phyloP scores from a whole-genome alignment of 495 filamentous ascomycete genomes.

The Jackrogersella minutella region DNA sequence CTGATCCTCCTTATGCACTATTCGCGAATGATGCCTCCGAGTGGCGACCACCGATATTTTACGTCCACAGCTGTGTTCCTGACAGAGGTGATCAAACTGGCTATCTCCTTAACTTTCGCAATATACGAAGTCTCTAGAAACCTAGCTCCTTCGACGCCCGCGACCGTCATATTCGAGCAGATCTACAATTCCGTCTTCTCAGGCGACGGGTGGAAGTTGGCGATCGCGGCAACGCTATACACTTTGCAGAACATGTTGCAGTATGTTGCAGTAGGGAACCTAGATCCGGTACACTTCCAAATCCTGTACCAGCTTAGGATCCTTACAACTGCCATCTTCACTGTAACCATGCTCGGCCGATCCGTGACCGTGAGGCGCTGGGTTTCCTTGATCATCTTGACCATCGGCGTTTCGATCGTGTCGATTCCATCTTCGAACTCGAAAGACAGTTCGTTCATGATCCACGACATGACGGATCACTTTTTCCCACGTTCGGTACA shows the following conservation, averaged over 20 bases:
- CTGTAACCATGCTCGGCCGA: slow-evolving; percentile 75
- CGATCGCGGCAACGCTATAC: slow-evolving; percentile 87
- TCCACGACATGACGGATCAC: slow-evolving; percentile 65
- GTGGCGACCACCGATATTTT: slow-evolving; percentile 84
- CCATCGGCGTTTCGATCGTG: slow-evolving; percentile 85
- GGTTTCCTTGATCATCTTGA: slow-evolving; percentile 80
- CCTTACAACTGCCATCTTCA: slow-evolving; percentile 88
- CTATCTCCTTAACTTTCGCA: slow-evolving; percentile 83
- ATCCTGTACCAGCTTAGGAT: slow-evolving; percentile 94
- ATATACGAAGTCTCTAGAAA: slow-evolving; percentile 84
- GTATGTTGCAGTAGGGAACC: slow-evolving; percentile 89
- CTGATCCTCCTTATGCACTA: slow-evolving; percentile 90
- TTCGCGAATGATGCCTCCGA: slow-evolving; percentile 86
- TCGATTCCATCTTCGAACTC: slow-evolving; percentile 72
- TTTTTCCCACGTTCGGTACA: slow-evolving; percentile 79
- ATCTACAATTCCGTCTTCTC: slow-evolving; percentile 84
- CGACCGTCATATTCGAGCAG: slow-evolving; percentile 78
- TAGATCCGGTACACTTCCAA: slow-evolving; percentile 91
- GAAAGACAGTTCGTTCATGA: slow-evolving; percentile 52
- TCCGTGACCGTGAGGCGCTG: slow-evolving; percentile 75
- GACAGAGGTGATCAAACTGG: slow-evolving; percentile 91
- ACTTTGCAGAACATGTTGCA: slow-evolving; percentile 91
- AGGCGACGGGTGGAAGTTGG: slow-evolving; percentile 95
- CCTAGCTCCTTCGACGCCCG: slow-evolving; percentile 76
- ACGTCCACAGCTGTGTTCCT: slow-evolving; percentile 94